Evolutionary conservation across 345 rosid genomes (phyloP), one percentile per base, ranked within the genome.

Genomic region (Eutrema heterophyllum): DNA sequence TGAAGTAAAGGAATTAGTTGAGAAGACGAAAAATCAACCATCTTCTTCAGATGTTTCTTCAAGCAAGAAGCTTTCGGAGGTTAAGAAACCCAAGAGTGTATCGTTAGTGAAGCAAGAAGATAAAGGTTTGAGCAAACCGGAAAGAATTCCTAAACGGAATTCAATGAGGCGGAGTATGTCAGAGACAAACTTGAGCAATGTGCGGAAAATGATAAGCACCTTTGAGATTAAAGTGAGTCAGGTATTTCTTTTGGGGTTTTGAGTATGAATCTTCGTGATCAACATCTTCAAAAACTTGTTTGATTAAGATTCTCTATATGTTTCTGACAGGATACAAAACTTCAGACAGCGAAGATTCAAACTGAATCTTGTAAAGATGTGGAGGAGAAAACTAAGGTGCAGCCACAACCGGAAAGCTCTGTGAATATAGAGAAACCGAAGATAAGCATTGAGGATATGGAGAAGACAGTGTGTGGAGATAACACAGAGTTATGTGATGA

Each of bases 171-270:
- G 65, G 57, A 75, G 84, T 78, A 78, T 80, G 21, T 50, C 67
- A 10, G 78, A 76, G 79, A 87, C 77, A 78, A 75, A 66, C 74
- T 81, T 83, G 46, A 82, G 81, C 84, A 87, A 76, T 75, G 90
- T 94, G 69, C 80, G 83, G 81, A 87, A 87, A 67, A 84, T 91
- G 96, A 86, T 88, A 64, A 87, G 84, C 75, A 88, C 70, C 67
- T 94, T 94, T 54, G 93, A 94, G 83, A 80, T 79, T 77, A 78
- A 85, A 71, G 72, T 62, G 62, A 67, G 81, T 84, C 88, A 89
- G 97, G 98, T 89, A 67, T 7, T 0, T 18, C 14, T 30, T 52
- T 7, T 5, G 14, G 9, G 5, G 24, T 9, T 69, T 76, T 32
- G 60, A 27, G 54, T 75, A 56, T 64, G n/a, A 32, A 26, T 71